Evolutionary conservation across 495 filamentous ascomycete genomes (phyloP), one percentile per base, ranked within the genome.

Genomic region (Aspergillus asperescens): DNA sequence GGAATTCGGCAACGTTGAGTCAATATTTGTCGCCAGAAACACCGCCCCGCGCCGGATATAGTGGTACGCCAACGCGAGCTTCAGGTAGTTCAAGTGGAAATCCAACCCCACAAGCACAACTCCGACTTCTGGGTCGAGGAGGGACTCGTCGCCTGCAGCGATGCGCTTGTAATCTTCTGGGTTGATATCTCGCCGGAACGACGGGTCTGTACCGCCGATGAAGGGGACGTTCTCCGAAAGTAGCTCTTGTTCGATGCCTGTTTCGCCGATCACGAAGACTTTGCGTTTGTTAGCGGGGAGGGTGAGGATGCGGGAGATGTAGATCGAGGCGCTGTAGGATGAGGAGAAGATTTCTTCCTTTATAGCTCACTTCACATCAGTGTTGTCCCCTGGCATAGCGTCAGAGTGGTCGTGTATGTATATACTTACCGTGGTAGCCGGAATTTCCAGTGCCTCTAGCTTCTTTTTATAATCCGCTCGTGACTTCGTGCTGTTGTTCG

Each of bases 401-500:
- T 7, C 8, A 4, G 31, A 4, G 29, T 16, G 22, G 9, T n/a
- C 7, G 13, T 16, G 20, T 18, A n/a, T 16, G 18, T 8, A 27
- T 32, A 20, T 25, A 38, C 40, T 7, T 60, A 85, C 82, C 25
- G 79, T 80, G 45, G 77, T 76, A 56, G 82, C 83, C 0, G 87
- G 85, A 53, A 98, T 96, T 0, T 88, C 88, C 60, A 96, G 73
- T 19, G 64, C 69, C n/a, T 85, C 82, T 40, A 98, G 81, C 59
- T 96, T 97, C 71, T 91, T 90, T 66, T 84, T 83, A 69, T 97
- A 97, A 61, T 94, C 89, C 20, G 81, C 77, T 15, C 93, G 88
- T 15, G 92, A 95, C 66, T 97, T 97, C 23, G 93, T 97, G 65
- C 88, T 94, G 77, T 99, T 99, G 69, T 99, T 99, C 3, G 93